Evolutionary conservation across 2,329 filamentous ascomycete genomes (phyloP), one percentile per base, ranked within the genome.

Genomic region (Colletotrichum musae): DNA sequence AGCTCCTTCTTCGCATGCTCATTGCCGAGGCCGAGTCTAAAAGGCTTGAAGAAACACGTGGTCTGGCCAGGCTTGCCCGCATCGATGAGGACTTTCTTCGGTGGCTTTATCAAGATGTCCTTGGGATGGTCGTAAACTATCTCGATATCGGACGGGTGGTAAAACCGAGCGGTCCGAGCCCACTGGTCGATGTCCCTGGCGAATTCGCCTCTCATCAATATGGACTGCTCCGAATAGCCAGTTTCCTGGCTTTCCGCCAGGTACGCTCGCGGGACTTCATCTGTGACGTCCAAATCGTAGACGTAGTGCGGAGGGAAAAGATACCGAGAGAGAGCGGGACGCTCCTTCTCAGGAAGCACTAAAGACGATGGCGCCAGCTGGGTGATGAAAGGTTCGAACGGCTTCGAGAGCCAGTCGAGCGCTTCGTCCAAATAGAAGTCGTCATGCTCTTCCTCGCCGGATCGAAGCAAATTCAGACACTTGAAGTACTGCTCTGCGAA

Each of bases 101-200:
- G 74, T 15, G 7, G 54, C 51, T 72, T 71, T 16, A 74, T 74
- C 15, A 76, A 72, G 2, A 71, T 72, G 41, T 76, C 73, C 43
- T 72, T 24, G 5, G 71, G 70, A 26, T 71, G 9, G 4, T 72
- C 5, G 32, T 70, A 74, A 28, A 67, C 70, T 10, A 74, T 26
- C 10, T 67, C 54, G 41, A 75, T 73, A 15, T 64, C 13, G 2
- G 54, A 62, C 0, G 72, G 74, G 60, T 76, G 63, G 24, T 74
- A 76, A 9, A 73, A 72, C 2, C 43, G 12, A 18, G 18, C 18
- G 18, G 18, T 18, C 18, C 18, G 18, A 32, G 74, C 72, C 72
- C 70, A 76, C 6, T 60, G 71, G 59, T 75, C 71, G 12, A 76
- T 10, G 15, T 76, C 69, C 18, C 72, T 62, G 5, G 73, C 63